Evolutionary conservation across 352 stramenopile species (phyloP), one percentile per base, ranked within the genome.

Genomic region (Phytophthora sp.): DNA sequence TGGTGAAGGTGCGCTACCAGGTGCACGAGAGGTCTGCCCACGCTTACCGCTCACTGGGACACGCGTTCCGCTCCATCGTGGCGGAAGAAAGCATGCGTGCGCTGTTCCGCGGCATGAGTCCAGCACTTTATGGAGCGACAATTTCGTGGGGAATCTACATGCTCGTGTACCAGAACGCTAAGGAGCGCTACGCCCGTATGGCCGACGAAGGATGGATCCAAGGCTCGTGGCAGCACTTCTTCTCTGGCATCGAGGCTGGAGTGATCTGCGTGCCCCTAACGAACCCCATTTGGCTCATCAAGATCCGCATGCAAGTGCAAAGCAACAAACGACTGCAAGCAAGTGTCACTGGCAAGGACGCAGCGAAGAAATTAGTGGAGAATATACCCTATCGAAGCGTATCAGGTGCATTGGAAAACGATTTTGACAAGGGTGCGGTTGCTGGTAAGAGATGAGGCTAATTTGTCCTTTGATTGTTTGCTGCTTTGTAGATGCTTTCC

Each of bases 271-370:
- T 99, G 36, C 87, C 95, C 5, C 70, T 99, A 23, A 99, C 97
- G 26, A 99, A 99, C 84, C 97, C 98, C 16, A 91, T 99, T 33
- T 99, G 97, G 97, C 84, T 99, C 29, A 91, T 99, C 62, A 99
- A 99, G 76, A 98, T 98, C 26, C 84, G 97, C 42, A 95, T 99
- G 87, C 96, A 99, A 89, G 86, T 94, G 21, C 84, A 94, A 55
- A 89, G 67, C 42, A 84, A 76, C 29, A 76, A 74, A 39, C 69
- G 79, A 21, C 56, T 89, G 33, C 67, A 88, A 61, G 73, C 81
- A 23, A 61, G 45, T 13, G 64, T 67, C 0, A 65, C 63, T 15
- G 81, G 77, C 24, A 93, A 91, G 50, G 81, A 92, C 44, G 72
- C 73, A 11, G 71, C 79, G 0, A 67, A 71, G 26, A 89, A 90